Evolutionary conservation across 768 basidiomycete genomes (phyloP).

Genomic region (Trametes cubensis): DNA sequence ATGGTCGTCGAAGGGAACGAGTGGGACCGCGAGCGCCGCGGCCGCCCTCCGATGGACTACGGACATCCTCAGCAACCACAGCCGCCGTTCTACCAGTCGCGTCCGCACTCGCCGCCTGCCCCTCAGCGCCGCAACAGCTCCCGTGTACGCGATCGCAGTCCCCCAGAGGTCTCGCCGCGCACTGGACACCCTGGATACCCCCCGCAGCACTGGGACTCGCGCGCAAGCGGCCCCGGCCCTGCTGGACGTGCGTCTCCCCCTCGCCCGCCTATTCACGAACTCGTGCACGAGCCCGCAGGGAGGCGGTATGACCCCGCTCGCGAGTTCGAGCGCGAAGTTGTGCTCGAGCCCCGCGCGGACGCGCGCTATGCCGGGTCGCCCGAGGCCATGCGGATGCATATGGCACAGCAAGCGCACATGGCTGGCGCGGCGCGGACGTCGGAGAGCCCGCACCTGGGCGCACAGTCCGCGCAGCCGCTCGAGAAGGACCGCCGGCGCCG

Average conservation of each 20-base stretch:
- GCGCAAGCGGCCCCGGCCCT: constrained; percentile 40
- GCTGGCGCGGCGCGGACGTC: constrained; percentile 46
- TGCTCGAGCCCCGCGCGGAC: constrained; percentile 35
- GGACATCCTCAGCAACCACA: constrained; percentile 35
- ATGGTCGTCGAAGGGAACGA: constrained; percentile 46
- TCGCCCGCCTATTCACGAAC: constrained; percentile 16
- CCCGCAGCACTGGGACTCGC: constrained; percentile 61
- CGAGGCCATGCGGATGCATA: constrained; percentile 31
- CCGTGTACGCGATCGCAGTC: constrained; percentile 38
- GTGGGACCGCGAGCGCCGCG: constrained; percentile 49
- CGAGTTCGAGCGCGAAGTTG: constrained; percentile 39
- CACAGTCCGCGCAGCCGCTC: constrained; percentile 37
- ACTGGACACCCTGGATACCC: constrained; percentile 45
- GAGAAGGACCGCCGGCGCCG: constrained; percentile 55
- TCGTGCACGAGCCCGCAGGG: constrained; percentile 43
- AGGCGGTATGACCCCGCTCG: constrained; percentile 66
- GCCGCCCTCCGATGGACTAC: constrained; percentile 23
- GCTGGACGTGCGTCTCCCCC: constrained; percentile 25
- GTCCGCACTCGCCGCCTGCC: constrained; percentile 38
- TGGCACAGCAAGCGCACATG: constrained; percentile 20
- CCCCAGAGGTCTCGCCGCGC: constrained; percentile 58
- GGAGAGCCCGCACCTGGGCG: constrained; percentile 52
- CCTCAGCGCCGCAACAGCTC: constrained; percentile 50
- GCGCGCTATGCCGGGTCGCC: constrained; percentile 34
- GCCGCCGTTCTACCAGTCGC: constrained; percentile 37